Percentiles rank a stretch among this genome's conserved stretches.
Conservation (phyloP, 2,329 filamentous ascomycete species). For the Cercospora brassicicola region DNA sequence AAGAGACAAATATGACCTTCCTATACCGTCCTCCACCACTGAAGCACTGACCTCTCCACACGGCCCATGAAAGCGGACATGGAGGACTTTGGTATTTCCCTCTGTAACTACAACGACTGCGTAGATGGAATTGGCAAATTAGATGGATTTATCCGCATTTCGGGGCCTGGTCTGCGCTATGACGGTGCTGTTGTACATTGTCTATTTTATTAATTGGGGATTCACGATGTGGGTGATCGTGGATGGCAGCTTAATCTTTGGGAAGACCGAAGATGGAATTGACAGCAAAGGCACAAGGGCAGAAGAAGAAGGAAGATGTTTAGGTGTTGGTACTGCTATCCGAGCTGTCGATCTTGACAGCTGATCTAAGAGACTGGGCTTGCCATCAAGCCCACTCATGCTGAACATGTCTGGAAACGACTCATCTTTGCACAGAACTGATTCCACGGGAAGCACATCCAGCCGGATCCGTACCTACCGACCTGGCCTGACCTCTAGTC, state of each 20-base stretch:
- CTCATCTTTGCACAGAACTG: background rate
- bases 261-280: constrained; percentile 15
- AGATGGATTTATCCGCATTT: constrained; percentile 22
- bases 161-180: constrained; percentile 12
- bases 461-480: background rate
- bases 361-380: too few relatives aligned
- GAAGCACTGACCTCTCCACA: too few relatives aligned
- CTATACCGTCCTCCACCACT: background rate
- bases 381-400: too few relatives aligned
- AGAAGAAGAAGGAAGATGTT: background rate
- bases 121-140: constrained; percentile 13
- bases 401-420: background rate
- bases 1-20: background rate
- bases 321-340: too few relatives aligned
- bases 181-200: constrained; percentile 14
- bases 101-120: constrained; percentile 19
- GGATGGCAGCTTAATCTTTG: constrained; percentile 18
- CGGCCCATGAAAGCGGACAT: background rate
- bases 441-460: background rate
- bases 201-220: constrained; percentile 13
- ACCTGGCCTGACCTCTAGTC: background rate
- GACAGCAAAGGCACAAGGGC: constrained; percentile 8
- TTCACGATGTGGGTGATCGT: constrained; percentile 16
- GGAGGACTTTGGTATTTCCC: constrained; percentile 22
- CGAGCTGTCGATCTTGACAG: too few relatives aligned